These are phyloP conservation scores for Hyaloscypha finlandica DNA, from an alignment of 495 filamentous ascomycete species.

Conservation along the genomic window DNA sequence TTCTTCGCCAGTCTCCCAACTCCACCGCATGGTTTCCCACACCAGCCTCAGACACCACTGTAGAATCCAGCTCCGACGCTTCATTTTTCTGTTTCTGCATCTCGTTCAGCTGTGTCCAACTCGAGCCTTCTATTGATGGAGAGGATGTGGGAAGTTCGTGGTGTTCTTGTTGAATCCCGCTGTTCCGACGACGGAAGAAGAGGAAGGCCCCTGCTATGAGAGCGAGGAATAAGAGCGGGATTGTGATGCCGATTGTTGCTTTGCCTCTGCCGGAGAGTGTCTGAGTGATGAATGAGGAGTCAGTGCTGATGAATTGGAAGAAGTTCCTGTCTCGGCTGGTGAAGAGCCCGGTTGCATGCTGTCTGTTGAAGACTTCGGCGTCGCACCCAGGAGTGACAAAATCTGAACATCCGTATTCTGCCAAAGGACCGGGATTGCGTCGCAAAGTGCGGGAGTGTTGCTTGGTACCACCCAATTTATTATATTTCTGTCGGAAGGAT, in stretches of 20 bases:
- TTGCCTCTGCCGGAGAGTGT: constrained; percentile 18
- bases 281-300: too few species aligned
- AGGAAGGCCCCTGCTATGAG: constrained; percentile 15
- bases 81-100: not conserved
- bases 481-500: not conserved
- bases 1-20: not conserved
- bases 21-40: not conserved
- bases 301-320: not conserved
- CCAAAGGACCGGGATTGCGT: constrained; percentile 23
- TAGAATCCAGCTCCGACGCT: constrained; percentile 8
- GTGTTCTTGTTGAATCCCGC: constrained; percentile 16
- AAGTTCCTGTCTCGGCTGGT: not conserved
- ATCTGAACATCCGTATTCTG: constrained; percentile 21
- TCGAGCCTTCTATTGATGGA: not conserved
- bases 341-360: not conserved
- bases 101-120: constrained; percentile 2
- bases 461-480: constrained; percentile 5
- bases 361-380: not conserved
- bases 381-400: constrained; percentile 16
- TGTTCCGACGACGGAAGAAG: constrained; percentile 18
- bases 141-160: constrained; percentile 18
- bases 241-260: constrained; percentile 20
- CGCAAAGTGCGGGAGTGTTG: constrained; percentile 8
- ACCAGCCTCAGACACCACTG: constrained; percentile 3
- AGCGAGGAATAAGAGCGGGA: constrained; percentile 19